These are phyloP conservation scores for Tolypocladium guangdongense DNA, from an alignment of 2,329 filamentous ascomycete species.

Conservation along the genomic window DNA sequence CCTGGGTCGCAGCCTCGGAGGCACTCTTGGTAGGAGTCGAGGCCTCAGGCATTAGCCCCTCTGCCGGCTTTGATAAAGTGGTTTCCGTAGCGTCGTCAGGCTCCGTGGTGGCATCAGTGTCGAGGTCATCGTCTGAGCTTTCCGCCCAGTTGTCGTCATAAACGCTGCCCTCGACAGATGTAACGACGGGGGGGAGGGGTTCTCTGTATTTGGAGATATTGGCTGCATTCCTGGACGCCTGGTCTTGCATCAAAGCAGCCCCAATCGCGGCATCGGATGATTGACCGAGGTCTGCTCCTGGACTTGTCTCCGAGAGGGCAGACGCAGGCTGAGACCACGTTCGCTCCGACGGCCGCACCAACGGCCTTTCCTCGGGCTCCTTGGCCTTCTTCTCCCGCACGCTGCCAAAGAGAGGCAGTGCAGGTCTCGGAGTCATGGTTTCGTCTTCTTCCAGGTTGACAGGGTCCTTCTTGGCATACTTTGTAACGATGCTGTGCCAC, in stretches of 20 bases:
- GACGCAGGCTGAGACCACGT: constrained; percentile 9
- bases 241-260: constrained; percentile 42
- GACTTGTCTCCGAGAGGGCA: constrained; percentile 1
- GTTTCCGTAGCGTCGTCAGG: constrained; percentile 2
- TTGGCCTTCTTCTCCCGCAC: constrained; percentile 51
- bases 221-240: constrained; percentile 38
- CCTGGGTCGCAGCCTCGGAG: neutral
- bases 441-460: constrained; percentile 47
- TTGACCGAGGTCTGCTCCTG: constrained; percentile 22
- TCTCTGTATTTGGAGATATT: constrained; percentile 49
- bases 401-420: constrained; percentile 65
- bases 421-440: constrained; percentile 63
- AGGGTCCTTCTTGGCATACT: constrained; percentile 37
- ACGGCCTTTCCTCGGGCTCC: constrained; percentile 42
- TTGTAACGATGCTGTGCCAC: constrained; percentile 41
- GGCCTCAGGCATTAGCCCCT: neutral
- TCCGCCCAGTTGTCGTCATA: constrained; percentile 46
- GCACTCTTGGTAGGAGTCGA: neutral
- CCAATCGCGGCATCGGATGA: constrained; percentile 53
- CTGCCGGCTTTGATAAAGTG: neutral
- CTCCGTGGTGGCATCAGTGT: constrained; percentile 6
- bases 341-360: constrained; percentile 42
- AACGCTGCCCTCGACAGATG: constrained; percentile 54
- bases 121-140: constrained; percentile 21
- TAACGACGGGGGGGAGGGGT: constrained; percentile 60